These are phyloP conservation scores for Aspergillus ruber DNA, from an alignment of 2,329 filamentous ascomycete species.

Conservation along the genomic window DNA sequence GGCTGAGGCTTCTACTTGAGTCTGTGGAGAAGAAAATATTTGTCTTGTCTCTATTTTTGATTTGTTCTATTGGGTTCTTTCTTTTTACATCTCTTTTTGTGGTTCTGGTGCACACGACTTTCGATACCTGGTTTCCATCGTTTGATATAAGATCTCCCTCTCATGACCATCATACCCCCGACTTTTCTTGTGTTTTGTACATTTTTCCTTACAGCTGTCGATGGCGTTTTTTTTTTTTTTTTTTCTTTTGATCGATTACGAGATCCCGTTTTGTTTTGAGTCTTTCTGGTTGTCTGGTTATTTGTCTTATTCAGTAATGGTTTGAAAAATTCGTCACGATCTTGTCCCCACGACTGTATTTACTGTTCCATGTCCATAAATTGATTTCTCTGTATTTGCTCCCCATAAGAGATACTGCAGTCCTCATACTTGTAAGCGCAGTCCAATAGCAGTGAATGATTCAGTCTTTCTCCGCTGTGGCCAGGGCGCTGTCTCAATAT, in stretches of 20 bases:
- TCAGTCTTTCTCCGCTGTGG: too few relatives aligned
- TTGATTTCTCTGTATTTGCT: too few relatives aligned
- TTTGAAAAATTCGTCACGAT: background rate
- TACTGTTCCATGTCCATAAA: background rate
- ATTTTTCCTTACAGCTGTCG: background rate
- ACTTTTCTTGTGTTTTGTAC: too few relatives aligned
- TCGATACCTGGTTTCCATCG: slow-evolving; percentile 1
- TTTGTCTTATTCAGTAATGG: background rate
- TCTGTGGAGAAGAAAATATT: background rate
- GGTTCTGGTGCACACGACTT: slow-evolving; percentile 7
- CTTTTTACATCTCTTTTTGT: slow-evolving; percentile 2
- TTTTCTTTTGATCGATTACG: slow-evolving; percentile 2
- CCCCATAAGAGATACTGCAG: too few relatives aligned
- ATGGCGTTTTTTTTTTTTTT: background rate
- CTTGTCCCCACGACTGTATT: background rate
- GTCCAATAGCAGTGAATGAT: too few relatives aligned
- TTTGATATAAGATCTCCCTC: background rate
- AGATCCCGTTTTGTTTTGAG: background rate
- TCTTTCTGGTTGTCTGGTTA: background rate
- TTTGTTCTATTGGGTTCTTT: slow-evolving; percentile 11
- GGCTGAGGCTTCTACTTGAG: slow-evolving; percentile 6
- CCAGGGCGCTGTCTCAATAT: background rate
- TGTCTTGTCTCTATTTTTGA: slow-evolving; percentile 6
- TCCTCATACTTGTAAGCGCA: too few relatives aligned
- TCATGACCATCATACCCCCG: background rate